Percentiles rank a stretch among this genome's conserved stretches.
Evolutionary conservation across 2,329 filamentous ascomycete genomes (phyloP).

Genomic region (Fusarium agapanthi): DNA sequence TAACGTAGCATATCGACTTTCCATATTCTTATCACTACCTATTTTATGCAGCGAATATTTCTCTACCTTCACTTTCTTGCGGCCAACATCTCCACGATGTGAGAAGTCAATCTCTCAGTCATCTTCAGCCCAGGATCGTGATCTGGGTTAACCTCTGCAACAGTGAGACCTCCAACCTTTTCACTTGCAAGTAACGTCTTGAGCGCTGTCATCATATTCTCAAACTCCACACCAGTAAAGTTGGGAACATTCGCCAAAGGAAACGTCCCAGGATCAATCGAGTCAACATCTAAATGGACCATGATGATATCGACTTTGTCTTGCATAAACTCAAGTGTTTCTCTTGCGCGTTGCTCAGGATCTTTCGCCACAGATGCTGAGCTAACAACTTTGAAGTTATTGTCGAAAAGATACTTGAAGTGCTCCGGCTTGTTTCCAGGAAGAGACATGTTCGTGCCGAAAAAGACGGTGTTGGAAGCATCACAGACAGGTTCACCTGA

Average conservation of each 20-base stretch:
- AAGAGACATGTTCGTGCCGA: constrained; percentile 33
- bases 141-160: constrained; percentile 36
- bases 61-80: not conserved
- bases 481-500: constrained; percentile 31
- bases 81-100: constrained; percentile 8
- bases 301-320: constrained; percentile 28
- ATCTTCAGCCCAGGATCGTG: constrained; percentile 28
- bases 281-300: constrained; percentile 36
- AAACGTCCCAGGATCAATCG: constrained; percentile 30
- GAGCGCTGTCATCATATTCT: constrained; percentile 32
- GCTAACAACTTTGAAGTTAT: constrained; percentile 32
- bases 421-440: constrained; percentile 33
- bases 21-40: not conserved
- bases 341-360: constrained; percentile 15
- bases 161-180: constrained; percentile 18
- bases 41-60: not conserved
- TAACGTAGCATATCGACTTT: not conserved
- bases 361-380: constrained; percentile 17
- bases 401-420: constrained; percentile 34
- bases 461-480: constrained; percentile 28
- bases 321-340: constrained; percentile 24
- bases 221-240: constrained; percentile 33
- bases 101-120: constrained; percentile 11
- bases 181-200: constrained; percentile 2
- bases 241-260: constrained; percentile 33